These are phyloP conservation scores for Craterostigma plantagineum DNA, from an alignment of 257 asterid genomes.

Conservation along the genomic window DNA sequence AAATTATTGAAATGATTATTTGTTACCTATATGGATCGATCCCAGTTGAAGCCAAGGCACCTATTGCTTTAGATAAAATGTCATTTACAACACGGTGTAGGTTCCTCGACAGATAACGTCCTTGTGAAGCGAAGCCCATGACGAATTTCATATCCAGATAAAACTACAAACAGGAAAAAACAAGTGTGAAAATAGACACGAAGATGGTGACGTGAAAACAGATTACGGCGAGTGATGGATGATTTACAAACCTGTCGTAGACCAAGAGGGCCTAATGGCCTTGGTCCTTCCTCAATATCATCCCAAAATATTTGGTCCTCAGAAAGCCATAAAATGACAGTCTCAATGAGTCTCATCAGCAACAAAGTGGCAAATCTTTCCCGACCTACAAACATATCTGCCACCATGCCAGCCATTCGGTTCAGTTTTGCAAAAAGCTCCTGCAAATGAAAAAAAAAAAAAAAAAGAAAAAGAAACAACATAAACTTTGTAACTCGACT, in stretches of 20 bases:
- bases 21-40: slow-evolving; percentile 79
- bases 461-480: not conserved
- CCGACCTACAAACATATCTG: slow-evolving; percentile 92
- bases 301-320: slow-evolving; percentile 97
- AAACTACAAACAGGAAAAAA: slow-evolving; percentile 42
- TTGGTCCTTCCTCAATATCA: slow-evolving; percentile 84
- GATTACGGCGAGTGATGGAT: slow-evolving; percentile 5
- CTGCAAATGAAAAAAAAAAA: slow-evolving; percentile 20
- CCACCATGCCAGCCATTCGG: slow-evolving; percentile 72
- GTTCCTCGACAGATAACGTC: slow-evolving; percentile 90
- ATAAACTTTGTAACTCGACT: not conserved
- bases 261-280: slow-evolving; percentile 75
- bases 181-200: slow-evolving; percentile 9
- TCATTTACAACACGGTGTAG: slow-evolving; percentile 76
- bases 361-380: slow-evolving; percentile 85
- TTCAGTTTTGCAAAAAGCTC: slow-evolving; percentile 80
- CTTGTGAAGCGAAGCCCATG: slow-evolving; percentile 85
- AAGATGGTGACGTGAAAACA: slow-evolving; percentile 3
- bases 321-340: slow-evolving; percentile 89
- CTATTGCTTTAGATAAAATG: slow-evolving; percentile 60
- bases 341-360: slow-evolving; percentile 94
- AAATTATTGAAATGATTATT: slow-evolving; percentile 2
- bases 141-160: slow-evolving; percentile 95
- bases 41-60: slow-evolving; percentile 77
- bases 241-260: slow-evolving; percentile 68